These are phyloP conservation scores for Physcomitrellopsis africana DNA, from an alignment of 225 moss, liverwort and hornwort species.

Conservation along the genomic window DNA sequence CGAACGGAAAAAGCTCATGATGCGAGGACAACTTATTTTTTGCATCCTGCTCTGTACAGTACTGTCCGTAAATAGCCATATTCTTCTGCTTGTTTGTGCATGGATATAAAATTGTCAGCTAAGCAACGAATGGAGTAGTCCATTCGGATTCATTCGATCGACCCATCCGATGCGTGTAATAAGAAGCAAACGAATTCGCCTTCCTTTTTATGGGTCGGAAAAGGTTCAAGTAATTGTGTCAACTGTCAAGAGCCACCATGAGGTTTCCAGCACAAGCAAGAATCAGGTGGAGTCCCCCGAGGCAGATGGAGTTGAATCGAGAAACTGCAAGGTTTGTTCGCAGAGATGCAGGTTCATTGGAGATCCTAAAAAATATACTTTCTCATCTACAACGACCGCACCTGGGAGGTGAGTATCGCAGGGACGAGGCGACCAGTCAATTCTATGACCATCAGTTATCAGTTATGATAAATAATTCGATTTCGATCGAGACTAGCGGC, in stretches of 20 bases:
- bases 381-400: not conserved
- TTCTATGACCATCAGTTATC: slow-evolving; percentile 22
- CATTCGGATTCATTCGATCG: no score
- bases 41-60: no score
- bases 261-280: not conserved
- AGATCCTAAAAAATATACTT: slow-evolving; percentile 4
- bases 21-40: no score
- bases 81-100: no score
- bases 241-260: no score
- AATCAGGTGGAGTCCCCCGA: not conserved
- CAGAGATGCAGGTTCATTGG: not conserved
- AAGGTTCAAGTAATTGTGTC: no score
- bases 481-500: not conserved
- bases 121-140: not conserved
- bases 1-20: no score
- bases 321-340: not conserved
- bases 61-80: no score
- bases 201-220: not conserved
- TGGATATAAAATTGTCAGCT: not conserved
- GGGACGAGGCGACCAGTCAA: slow-evolving; percentile 17
- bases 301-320: not conserved
- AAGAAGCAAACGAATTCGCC: not conserved
- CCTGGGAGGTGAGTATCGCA: no score
- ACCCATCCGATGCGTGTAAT: no score
- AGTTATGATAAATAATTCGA: slow-evolving; percentile 6